phyloP scores from a whole-genome alignment of 352 stramenopile genomes.

The Thraustochytrium striatum region DNA sequence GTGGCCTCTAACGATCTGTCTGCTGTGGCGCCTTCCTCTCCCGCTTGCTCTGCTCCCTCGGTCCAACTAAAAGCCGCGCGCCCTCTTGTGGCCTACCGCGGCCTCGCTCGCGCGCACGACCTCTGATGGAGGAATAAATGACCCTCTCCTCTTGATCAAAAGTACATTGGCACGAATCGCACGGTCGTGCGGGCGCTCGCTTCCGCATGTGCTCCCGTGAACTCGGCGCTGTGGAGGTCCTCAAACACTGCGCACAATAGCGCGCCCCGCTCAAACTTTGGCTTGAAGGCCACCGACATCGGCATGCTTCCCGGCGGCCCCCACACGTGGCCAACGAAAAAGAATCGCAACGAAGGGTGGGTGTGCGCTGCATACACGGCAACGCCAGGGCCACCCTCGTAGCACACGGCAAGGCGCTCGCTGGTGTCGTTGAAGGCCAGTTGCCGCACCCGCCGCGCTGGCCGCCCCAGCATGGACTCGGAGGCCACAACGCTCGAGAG shows the following conservation, averaged over 20 bases:
- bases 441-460: not conserved
- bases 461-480: not conserved
- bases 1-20: no score
- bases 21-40: no score
- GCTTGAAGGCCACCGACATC: not conserved
- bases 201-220: not conserved
- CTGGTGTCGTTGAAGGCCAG: slow-evolving; percentile 7
- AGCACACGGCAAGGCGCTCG: slow-evolving; percentile 18
- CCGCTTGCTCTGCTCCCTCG: no score
- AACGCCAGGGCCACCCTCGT: not conserved
- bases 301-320: slow-evolving; percentile 6
- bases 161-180: slow-evolving; percentile 29
- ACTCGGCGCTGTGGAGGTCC: not conserved
- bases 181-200: not conserved
- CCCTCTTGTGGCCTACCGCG: no score
- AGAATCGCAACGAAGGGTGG: slow-evolving; percentile 3
- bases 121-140: no score
- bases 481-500: not conserved
- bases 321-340: slow-evolving; percentile 34
- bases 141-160: no score
- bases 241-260: not conserved
- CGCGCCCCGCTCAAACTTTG: not conserved
- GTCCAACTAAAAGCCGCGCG: no score
- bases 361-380: slow-evolving; percentile 21
- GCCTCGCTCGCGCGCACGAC: no score